Conservation (phyloP, 495 filamentous ascomycete genomes). For the Penicillium cataractarum region DNA sequence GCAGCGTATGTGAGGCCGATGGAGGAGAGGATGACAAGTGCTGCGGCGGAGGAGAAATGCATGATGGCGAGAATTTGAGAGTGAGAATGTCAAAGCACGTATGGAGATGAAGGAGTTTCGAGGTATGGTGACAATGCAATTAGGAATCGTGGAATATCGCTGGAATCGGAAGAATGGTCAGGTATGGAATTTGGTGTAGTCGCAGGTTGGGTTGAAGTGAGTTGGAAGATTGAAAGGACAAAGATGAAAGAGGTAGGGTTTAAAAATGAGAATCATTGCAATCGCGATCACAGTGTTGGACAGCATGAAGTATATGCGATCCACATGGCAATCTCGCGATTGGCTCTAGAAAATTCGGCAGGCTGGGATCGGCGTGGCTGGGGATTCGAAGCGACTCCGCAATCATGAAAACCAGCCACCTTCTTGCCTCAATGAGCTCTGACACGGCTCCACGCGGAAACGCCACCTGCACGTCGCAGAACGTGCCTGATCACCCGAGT, state of each 20-base stretch:
- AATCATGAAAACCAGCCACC: constrained; percentile 19
- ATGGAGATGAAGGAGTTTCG: not conserved
- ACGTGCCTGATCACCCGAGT: not conserved
- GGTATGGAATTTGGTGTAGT: not conserved
- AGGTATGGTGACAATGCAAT: constrained; percentile 3
- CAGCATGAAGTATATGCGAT: constrained; percentile 20
- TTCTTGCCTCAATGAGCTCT: constrained; percentile 1
- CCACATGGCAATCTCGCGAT: constrained; percentile 16
- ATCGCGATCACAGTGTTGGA: constrained; percentile 12
- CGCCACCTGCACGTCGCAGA: constrained; percentile 13
- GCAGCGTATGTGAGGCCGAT: constrained; percentile 36
- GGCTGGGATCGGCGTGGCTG: constrained; percentile 39
- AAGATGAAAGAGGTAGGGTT: constrained; percentile 14
- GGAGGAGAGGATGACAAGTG: constrained; percentile 37
- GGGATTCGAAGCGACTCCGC: constrained; percentile 13
- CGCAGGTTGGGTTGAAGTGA: constrained; percentile 2
- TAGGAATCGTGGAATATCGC: not conserved
- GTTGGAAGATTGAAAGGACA: constrained; percentile 5
- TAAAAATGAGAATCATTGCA: constrained; percentile 21
- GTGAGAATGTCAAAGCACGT: not conserved
- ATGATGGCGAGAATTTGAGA: constrained; percentile 22
- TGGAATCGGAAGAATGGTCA: not conserved
- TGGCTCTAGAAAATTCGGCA: constrained; percentile 26
- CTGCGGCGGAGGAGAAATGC: constrained; percentile 36
- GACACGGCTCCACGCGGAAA: constrained; percentile 16